Conservation (phyloP, 75 land plant genomes). For the Picea glauca region DNA sequence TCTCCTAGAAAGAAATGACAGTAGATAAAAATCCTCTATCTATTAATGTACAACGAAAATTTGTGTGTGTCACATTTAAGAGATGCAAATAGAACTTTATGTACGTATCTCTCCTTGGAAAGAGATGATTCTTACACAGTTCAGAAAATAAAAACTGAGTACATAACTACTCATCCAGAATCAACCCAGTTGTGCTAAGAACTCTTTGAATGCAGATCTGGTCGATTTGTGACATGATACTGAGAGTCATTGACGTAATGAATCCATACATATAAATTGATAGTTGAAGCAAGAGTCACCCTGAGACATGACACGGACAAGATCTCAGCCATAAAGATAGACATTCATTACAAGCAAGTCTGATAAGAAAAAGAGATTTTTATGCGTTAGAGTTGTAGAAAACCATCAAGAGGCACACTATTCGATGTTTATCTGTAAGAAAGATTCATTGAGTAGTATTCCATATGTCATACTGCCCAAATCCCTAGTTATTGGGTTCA, state of each 20-base stretch:
- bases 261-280: constrained; percentile 20
- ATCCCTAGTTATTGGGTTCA: background rate
- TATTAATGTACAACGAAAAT: too few relatives aligned
- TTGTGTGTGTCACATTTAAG: too few relatives aligned
- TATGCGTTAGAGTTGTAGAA: background rate
- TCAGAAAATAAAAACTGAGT: background rate
- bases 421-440: background rate
- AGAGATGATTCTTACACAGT: too few relatives aligned
- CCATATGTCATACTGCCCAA: too few relatives aligned
- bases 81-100: too few relatives aligned
- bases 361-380: background rate
- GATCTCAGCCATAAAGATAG: background rate
- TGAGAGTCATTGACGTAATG: constrained; percentile 5
- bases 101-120: too few relatives aligned
- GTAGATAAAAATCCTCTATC: too few relatives aligned
- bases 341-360: background rate
- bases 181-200: background rate
- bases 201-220: constrained; percentile 7
- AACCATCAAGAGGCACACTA: background rate
- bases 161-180: background rate
- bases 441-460: too few relatives aligned
- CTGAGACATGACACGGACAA: constrained; percentile 8
- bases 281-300: constrained; percentile 22
- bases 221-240: background rate
- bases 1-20: too few relatives aligned